These are phyloP conservation scores for Colletotrichum filicis DNA, from an alignment of 2,329 filamentous ascomycete species.

Conservation along the genomic window DNA sequence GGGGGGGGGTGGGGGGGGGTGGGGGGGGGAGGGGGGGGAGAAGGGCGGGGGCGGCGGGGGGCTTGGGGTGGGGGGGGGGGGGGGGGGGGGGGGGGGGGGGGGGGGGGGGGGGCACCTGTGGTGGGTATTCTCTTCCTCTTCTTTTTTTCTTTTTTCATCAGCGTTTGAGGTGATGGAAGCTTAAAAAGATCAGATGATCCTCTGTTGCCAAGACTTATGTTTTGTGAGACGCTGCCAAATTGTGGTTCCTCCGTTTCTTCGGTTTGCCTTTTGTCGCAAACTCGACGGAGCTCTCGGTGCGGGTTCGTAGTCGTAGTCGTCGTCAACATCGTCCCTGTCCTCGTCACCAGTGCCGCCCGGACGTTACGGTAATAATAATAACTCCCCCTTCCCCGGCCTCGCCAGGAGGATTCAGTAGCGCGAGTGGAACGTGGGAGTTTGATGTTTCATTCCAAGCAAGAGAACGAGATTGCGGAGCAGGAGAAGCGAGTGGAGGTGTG, in stretches of 20 bases:
- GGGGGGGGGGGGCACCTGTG: neutral
- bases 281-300: neutral
- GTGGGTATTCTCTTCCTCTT: neutral
- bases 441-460: conserved; percentile 12
- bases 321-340: neutral
- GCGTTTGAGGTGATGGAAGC: conserved; percentile 35
- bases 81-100: neutral
- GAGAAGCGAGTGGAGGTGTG: neutral
- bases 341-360: neutral
- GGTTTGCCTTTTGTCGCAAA: neutral
- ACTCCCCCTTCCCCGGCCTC: neutral
- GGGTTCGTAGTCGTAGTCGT: neutral
- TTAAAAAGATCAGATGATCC: conserved; percentile 34
- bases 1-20: neutral
- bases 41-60: no score
- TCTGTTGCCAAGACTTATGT: conserved; percentile 17
- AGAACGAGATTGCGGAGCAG: conserved; percentile 9
- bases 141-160: conserved; percentile 18
- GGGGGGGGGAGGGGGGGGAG: neutral
- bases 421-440: neutral
- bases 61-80: neutral
- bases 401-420: neutral
- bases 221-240: conserved; percentile 10
- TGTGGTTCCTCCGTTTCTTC: conserved; percentile 13
- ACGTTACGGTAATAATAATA: neutral